phyloP scores from a whole-genome alignment of 2,329 filamentous ascomycete species.

The Epichloe glyceriae region DNA sequence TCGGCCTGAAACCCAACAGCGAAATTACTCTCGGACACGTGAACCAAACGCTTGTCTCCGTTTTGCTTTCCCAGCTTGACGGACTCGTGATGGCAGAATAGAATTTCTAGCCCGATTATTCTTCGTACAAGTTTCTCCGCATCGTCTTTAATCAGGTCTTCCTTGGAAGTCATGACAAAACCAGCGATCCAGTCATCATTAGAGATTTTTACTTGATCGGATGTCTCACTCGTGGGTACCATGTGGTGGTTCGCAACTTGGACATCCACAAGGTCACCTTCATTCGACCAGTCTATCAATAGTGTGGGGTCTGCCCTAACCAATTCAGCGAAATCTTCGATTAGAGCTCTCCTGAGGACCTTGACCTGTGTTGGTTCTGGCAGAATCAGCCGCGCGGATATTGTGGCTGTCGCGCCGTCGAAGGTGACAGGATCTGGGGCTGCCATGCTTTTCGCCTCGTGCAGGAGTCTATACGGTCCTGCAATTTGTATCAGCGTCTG shows the following conservation, averaged over 20 bases:
- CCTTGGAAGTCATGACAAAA: neutral
- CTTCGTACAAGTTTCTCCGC: neutral
- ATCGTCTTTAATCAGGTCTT: neutral
- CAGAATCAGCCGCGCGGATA: neutral
- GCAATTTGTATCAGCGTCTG: neutral
- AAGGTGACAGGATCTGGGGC: neutral
- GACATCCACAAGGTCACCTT: neutral
- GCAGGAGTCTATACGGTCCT: neutral
- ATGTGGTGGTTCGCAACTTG: neutral
- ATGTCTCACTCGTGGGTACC: neutral
- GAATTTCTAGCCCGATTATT: neutral
- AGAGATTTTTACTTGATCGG: neutral
- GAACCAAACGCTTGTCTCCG: slow-evolving; percentile 1
- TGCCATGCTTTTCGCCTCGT: neutral
- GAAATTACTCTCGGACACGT: neutral
- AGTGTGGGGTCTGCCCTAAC: neutral
- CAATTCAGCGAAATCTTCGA: neutral
- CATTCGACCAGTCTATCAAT: neutral
- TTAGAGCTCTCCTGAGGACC: neutral
- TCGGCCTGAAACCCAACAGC: neutral
- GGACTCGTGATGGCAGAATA: neutral
- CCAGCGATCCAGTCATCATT: neutral
- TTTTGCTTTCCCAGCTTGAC: neutral
- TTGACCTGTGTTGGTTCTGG: neutral
- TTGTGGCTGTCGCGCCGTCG: neutral